phyloP scores from a whole-genome alignment of 306 rosid genomes.

The Betula pendula region DNA sequence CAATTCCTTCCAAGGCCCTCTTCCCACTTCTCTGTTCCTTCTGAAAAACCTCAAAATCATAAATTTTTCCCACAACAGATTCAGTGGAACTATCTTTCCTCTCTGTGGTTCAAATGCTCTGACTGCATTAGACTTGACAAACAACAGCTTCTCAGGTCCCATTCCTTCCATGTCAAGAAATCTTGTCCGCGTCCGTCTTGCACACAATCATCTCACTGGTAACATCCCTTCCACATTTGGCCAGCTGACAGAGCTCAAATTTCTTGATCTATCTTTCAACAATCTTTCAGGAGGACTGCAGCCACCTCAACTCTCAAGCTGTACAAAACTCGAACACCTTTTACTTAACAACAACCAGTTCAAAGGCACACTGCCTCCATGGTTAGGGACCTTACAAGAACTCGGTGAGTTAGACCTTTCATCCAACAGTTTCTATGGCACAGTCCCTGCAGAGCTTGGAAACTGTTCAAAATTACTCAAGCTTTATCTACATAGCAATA shows the following conservation, averaged over 20 bases:
- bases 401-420: slow-evolving; percentile 93
- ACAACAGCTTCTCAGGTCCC: slow-evolving; percentile 89
- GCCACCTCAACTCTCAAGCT: slow-evolving; percentile 56
- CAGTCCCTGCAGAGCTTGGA: slow-evolving; percentile 67
- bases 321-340: slow-evolving; percentile 64
- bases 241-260: slow-evolving; percentile 66
- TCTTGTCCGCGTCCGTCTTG: slow-evolving; percentile 82
- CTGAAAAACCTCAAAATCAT: slow-evolving; percentile 80
- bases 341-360: slow-evolving; percentile 62
- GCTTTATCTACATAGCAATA: slow-evolving; percentile 74
- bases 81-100: slow-evolving; percentile 72
- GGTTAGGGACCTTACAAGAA: slow-evolving; percentile 66
- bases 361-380: slow-evolving; percentile 55
- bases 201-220: slow-evolving; percentile 64
- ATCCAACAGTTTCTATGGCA: slow-evolving; percentile 64
- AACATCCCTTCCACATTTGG: slow-evolving; percentile 57
- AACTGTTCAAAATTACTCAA: slow-evolving; percentile 75
- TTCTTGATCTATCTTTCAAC: slow-evolving; percentile 83
- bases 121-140: slow-evolving; percentile 76
- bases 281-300: slow-evolving; percentile 53
- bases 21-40: slow-evolving; percentile 61
- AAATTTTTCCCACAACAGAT: slow-evolving; percentile 79
- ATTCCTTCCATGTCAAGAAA: slow-evolving; percentile 67
- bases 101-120: slow-evolving; percentile 67
- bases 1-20: slow-evolving; percentile 91